Base-by-base conservation (phyloP, 805 yeast genomes). In the Ogataea nitratoaversa region DNA sequence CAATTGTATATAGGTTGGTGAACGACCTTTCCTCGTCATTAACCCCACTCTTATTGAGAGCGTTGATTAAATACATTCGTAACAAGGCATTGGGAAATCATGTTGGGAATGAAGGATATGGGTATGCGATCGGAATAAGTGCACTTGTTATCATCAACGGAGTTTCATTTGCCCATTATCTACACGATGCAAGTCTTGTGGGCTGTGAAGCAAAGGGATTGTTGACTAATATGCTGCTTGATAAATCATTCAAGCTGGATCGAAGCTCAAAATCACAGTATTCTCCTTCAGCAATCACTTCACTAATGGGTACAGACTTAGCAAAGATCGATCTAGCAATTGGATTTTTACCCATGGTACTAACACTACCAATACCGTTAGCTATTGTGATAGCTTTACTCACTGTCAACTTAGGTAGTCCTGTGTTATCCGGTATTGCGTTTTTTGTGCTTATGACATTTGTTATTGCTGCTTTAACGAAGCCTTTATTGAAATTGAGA, bases 271-370 rank as follows among this genome's bases (percentile, higher is more conserved):
- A 72, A 38, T 11, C 7, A 22, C 7, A 22, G 11, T 85, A 64
- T 53, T 80, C 95, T 1, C 71, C 78, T 19, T 82, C 91, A 31
- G 78, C 74, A 44, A 73, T 89, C 41, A 85, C 95, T 23, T 79
- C 89, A 8, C 63, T 87, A 58, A 74, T 88, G 58, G 85, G 93
- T 46, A 80, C 95, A 2, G 96, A 89, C 57, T 66, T 88, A 29
- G 74, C 90, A 13, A 77, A 95, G 54, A 71, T 89, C 24, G 95
- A 87, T 60, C 71, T 84, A 49, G 88, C 89, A 7, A 60, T 79
- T 14, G 77, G 76, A 4, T 82, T 80, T 47, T 78, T 80, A 52
- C 84, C 84, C 4, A 78, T 81, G 53, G 54, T 82, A 18, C 60
- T 82, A 50, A 67, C 79, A 12, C 75, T 85, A 54, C 88, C 90